phyloP scores from a whole-genome alignment of 768 basidiomycete species.

The Pleurotus platypus region DNA sequence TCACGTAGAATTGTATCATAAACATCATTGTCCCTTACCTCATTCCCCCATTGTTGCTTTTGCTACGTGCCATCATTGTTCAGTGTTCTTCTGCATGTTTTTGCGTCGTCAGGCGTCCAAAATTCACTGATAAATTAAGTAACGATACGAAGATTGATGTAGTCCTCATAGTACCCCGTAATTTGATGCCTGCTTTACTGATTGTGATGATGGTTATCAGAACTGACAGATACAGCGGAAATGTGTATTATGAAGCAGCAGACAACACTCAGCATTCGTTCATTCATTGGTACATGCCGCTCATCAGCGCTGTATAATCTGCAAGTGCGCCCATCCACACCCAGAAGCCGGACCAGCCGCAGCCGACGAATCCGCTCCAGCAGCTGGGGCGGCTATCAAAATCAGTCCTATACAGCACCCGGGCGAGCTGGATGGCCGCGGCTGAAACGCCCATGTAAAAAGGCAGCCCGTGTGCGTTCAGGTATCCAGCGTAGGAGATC shows the following conservation, averaged over 20 bases:
- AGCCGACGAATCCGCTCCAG: constrained; percentile 86
- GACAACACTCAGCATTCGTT: neutral
- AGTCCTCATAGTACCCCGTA: no score
- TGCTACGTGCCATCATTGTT: constrained; percentile 8
- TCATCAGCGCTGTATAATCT: constrained; percentile 53
- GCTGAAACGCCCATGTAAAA: constrained; percentile 81
- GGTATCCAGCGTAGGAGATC: constrained; percentile 73
- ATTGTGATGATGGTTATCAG: no score
- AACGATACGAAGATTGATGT: no score
- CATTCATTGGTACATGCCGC: constrained; percentile 18
- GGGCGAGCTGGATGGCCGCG: constrained; percentile 72
- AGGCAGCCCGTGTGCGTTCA: constrained; percentile 71
- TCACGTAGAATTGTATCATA: neutral
- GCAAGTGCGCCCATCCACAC: constrained; percentile 76
- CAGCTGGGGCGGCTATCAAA: constrained; percentile 77
- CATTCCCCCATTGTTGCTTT: neutral
- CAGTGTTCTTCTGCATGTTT: neutral
- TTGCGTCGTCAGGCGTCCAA: no score
- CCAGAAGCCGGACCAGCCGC: constrained; percentile 87
- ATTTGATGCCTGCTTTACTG: no score
- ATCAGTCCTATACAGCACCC: constrained; percentile 71
- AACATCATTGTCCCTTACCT: neutral
- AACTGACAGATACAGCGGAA: no score
- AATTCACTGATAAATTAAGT: no score
- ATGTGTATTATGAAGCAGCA: no score